Conservation (phyloP, 2,329 filamentous ascomycete species). For the Trichoderma breve region DNA sequence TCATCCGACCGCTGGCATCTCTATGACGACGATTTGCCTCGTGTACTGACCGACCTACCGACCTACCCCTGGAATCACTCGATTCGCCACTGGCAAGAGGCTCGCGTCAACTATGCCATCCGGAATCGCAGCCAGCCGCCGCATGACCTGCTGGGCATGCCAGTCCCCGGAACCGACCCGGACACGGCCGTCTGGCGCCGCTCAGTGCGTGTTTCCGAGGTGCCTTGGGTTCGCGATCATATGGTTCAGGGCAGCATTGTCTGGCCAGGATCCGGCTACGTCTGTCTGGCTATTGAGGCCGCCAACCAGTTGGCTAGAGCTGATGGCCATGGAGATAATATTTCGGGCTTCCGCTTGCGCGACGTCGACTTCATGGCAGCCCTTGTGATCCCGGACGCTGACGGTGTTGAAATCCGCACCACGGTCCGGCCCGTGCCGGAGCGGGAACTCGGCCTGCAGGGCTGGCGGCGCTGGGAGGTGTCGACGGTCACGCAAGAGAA, state of each 20-base stretch:
- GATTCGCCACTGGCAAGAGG: constrained; percentile 36
- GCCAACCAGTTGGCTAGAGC: neutral
- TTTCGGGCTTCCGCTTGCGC: neutral
- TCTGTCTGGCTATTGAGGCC: constrained; percentile 15
- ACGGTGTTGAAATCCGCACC: neutral
- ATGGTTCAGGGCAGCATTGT: neutral
- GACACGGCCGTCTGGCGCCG: neutral
- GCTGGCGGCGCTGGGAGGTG: neutral
- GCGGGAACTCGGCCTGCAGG: neutral
- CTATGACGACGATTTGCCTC: neutral
- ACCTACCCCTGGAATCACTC: constrained; percentile 40
- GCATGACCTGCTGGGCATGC: neutral
- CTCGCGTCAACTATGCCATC: constrained; percentile 27
- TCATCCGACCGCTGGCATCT: neutral
- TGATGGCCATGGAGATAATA: neutral
- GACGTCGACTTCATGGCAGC: neutral
- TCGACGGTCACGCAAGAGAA: neutral
- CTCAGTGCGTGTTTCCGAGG: neutral
- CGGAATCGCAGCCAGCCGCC: constrained; percentile 25
- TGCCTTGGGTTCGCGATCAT: constrained; percentile 9
- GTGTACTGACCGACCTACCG: constrained; percentile 24
- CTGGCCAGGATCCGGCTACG: neutral
- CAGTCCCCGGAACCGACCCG: neutral
- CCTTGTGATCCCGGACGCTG: neutral
- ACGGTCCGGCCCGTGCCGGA: neutral